Conservation (phyloP, 345 rosid species). For the Ceriops tagal region DNA sequence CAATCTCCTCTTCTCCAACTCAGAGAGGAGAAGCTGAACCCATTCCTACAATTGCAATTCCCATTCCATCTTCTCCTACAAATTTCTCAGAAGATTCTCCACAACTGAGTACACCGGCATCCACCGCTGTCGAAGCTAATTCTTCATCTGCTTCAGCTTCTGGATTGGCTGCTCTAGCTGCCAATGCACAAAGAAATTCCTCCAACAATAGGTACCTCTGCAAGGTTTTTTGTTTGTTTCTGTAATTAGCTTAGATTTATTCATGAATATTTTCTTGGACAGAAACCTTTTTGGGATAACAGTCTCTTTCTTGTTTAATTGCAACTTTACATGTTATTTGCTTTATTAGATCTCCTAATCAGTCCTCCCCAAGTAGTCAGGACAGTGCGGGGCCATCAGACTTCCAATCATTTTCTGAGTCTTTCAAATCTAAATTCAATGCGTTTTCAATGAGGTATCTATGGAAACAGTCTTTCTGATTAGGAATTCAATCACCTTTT, state of each 20-base stretch:
- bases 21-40: conserved; percentile 54
- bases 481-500: not conserved
- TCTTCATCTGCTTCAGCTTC: conserved; percentile 48
- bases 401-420: conserved; percentile 78
- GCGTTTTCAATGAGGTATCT: conserved; percentile 73
- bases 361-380: conserved; percentile 57
- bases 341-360: conserved; percentile 45
- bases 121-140: conserved; percentile 32
- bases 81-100: conserved; percentile 43
- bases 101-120: conserved; percentile 23
- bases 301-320: conserved; percentile 12
- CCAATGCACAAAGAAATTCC: conserved; percentile 30
- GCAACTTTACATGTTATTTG: conserved; percentile 7
- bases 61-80: conserved; percentile 42
- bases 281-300: not conserved
- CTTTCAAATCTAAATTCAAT: conserved; percentile 65
- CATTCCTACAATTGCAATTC: conserved; percentile 30
- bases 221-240: not conserved
- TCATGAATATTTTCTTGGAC: not conserved
- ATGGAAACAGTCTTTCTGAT: not conserved
- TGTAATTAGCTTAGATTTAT: not conserved
- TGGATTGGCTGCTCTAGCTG: conserved; percentile 36
- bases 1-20: conserved; percentile 55
- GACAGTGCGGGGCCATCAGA: conserved; percentile 91
- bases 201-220: conserved; percentile 43